Percentiles rank a stretch among this genome's conserved stretches.
Evolutionary conservation across 306 rosid genomes (phyloP).

Genomic region (Abrus precatorius): DNA sequence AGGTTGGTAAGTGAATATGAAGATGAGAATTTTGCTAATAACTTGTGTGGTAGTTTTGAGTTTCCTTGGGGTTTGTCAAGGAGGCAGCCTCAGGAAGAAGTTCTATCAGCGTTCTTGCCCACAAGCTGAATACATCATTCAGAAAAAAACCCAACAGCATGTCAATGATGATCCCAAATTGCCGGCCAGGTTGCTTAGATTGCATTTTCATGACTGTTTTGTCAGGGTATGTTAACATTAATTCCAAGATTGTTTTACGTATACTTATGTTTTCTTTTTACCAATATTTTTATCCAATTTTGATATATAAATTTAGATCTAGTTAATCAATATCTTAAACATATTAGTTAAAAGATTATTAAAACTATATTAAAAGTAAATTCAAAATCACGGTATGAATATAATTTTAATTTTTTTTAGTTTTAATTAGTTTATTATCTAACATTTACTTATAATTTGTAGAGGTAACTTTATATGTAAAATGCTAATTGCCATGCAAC

Average conservation of each 20-base stretch:
- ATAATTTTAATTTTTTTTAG: too few species aligned
- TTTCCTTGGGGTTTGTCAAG: slow-evolving; percentile 54
- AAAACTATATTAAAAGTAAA: too few species aligned
- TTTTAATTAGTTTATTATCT: too few species aligned
- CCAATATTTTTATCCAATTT: neutral
- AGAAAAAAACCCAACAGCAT: slow-evolving; percentile 40
- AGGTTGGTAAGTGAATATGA: slow-evolving; percentile 41
- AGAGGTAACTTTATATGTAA: too few species aligned
- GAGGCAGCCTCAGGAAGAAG: slow-evolving; percentile 47
- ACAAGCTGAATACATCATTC: slow-evolving; percentile 56
- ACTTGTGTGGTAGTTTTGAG: slow-evolving; percentile 42
- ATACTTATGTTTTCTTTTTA: neutral
- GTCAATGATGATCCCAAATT: slow-evolving; percentile 51
- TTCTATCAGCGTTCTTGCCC: slow-evolving; percentile 64
- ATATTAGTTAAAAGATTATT: too few species aligned
- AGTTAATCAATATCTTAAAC: too few species aligned
- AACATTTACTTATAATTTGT: too few species aligned
- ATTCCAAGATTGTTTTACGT: slow-evolving; percentile 7
- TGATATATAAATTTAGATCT: neutral
- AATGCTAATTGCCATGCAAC: neutral
- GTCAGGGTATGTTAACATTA: slow-evolving; percentile 54
- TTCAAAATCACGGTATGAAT: too few species aligned
- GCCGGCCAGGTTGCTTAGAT: slow-evolving; percentile 66
- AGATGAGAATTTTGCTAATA: slow-evolving; percentile 31
- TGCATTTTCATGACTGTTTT: slow-evolving; percentile 76